Base-by-base conservation (phyloP, 2,329 filamentous ascomycete genomes). In the Fusarium continuum region DNA sequence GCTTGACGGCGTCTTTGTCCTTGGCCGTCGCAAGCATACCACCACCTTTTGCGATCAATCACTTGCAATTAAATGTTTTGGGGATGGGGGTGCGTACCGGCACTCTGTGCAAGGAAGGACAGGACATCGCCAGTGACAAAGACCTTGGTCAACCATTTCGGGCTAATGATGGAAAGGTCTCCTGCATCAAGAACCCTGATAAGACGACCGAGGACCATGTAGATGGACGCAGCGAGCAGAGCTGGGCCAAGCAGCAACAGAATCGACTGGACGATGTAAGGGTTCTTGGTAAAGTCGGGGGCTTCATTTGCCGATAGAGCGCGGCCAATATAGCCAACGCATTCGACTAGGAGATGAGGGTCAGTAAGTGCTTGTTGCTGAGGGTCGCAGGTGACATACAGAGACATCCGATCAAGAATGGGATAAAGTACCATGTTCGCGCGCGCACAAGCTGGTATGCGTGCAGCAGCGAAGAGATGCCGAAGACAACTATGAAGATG, bases 401-500 rank as follows among this genome's bases (percentile, higher is more conserved):
- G n/a, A 80, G 55, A 38, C 81, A 81, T n/a, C 84, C 83, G 20
- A 85, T 73, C 4, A 81, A 64, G 34, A 86, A 81, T 0, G 83
- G 80, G 4, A 82, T 80, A 64, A 83, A 80, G 68, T 82, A 85
- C 81, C 82, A 85, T 8, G 80, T 80, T 47, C 78, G 73, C 4
- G 74, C 72, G 17, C 72, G 70, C 20, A 77, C 20, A 28, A 83
- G 64, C 46, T 80, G 79, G 19, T 70, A 78, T 5, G 69, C 51
- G 64, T 83, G 82, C 0, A 78, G 48, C 0, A 73, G 32, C 1
- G 78, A 75, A 6, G 80, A 74, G 17, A 65, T 8, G 2, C 70
- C 70, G 62, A 83, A 80, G 16, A 83, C 47, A 5, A 73, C 69
- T 11, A 77, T 71, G 43, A 82, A 82, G 13, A 79, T 65, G 11